Evolutionary conservation across 345 rosid species (phyloP).

Genomic region (Citrus unshiu): DNA sequence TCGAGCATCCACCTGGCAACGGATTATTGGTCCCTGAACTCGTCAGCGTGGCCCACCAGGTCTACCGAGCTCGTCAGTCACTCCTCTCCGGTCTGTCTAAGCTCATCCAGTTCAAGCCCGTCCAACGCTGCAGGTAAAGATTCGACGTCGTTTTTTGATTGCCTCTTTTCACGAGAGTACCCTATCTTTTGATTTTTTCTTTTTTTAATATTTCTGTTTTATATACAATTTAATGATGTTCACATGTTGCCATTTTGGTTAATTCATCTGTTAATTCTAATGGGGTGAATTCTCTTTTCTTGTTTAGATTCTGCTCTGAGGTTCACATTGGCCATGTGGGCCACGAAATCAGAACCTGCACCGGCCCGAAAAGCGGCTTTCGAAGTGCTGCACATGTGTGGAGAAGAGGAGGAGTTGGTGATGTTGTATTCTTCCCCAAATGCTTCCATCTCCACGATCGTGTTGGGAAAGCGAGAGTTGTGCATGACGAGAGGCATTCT

Average conservation of each 20-base stretch:
- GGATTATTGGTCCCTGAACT: slow-evolving; percentile 78
- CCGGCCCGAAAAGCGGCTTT: slow-evolving; percentile 61
- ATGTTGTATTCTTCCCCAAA: slow-evolving; percentile 61
- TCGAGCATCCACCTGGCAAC: slow-evolving; percentile 68
- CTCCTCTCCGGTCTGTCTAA: slow-evolving; percentile 51
- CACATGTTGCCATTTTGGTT: not conserved
- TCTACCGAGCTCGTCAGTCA: slow-evolving; percentile 47
- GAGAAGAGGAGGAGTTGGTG: slow-evolving; percentile 58
- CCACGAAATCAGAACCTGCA: slow-evolving; percentile 75
- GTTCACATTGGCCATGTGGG: slow-evolving; percentile 68
- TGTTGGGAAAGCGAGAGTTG: slow-evolving; percentile 75
- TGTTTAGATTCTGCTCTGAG: slow-evolving; percentile 60
- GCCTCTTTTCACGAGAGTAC: not conserved
- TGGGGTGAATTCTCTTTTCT: not conserved
- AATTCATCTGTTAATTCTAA: not conserved
- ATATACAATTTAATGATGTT: not conserved
- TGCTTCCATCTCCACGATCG: slow-evolving; percentile 83
- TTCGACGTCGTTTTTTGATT: not conserved
- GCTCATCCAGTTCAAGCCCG: slow-evolving; percentile 43
- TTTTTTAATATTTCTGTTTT: not conserved
- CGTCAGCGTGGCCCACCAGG: slow-evolving; percentile 55
- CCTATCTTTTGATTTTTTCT: not conserved
- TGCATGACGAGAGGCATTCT: slow-evolving; percentile 51
- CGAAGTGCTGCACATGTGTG: slow-evolving; percentile 75
- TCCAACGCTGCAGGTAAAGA: slow-evolving; percentile 67